Evolutionary conservation across 1,284 basidiomycete species (phyloP), one percentile per base, ranked within the genome.

Genomic region (Microbotryomycetes sp.): DNA sequence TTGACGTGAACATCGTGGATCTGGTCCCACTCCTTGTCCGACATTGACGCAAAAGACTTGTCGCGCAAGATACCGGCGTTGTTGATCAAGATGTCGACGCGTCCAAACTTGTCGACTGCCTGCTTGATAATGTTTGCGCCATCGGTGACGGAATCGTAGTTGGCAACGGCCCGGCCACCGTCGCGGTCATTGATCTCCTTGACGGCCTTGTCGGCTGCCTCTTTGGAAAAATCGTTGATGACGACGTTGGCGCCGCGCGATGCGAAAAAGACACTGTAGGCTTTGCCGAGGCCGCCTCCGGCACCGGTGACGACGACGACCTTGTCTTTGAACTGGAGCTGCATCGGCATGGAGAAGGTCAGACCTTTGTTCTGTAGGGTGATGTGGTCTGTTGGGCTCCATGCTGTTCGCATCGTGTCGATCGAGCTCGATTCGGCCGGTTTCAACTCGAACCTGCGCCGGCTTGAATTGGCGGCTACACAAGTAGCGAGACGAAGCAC

Each of bases 281-380:
- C 83, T 78, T 84, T 87, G 57, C 94, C 94, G 26, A 98, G 82
- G 41, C 96, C 94, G 66, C 91, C 91, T 31, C 96, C 96, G 57
- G 91, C 93, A 60, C 96, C 96, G 52, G 96, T 99, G 67, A 98
- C 80, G 70, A 99, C 83, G 68, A 93, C 89, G 45, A 91, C 92
- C 64, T 96, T 89, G 68, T 87, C 88, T 78, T 91, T 88, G 82
- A 94, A 97, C 5, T 85, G 86, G 26, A 89, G 52, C 62, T 69
- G 62, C 18, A 41, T 41, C 24, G 54, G 21, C 54, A 56, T 56
- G 11, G 35, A 41, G 35, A 11, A 9, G 18, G 35, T 18, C 11
- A 18, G 18, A 11, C 35, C 18, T 9, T 11, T 41, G 35, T 41
- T 9, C 18, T 41, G 35, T 41, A 41, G 9, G 35, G 11, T 41